Evolutionary conservation across 345 rosid species (phyloP).

Genomic region (Bruguiera gymnorhiza): DNA sequence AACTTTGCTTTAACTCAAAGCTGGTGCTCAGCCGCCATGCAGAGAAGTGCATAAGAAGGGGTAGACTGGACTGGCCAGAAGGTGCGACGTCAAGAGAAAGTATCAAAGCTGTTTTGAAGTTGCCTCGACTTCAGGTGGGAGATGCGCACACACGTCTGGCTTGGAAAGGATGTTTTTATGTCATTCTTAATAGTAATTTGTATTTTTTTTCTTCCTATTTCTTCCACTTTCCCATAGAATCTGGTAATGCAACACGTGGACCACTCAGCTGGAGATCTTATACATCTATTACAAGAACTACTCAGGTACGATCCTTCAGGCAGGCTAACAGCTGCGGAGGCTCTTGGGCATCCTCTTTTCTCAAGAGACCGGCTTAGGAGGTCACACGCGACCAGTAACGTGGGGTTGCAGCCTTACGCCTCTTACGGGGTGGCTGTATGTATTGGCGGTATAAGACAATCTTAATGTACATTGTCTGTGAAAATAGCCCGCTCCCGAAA

Average conservation of each 20-base stretch:
- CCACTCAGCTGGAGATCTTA: conserved; percentile 35
- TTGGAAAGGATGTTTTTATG: background rate
- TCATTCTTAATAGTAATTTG: background rate
- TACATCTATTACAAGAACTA: conserved; percentile 28
- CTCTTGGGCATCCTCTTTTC: conserved; percentile 31
- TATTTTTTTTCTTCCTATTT: too few species aligned
- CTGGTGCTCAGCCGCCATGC: conserved; percentile 51
- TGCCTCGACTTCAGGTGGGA: conserved; percentile 70
- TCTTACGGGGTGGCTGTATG: too few species aligned
- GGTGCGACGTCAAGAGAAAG: conserved; percentile 83
- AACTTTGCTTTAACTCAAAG: background rate
- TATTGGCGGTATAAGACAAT: too few species aligned
- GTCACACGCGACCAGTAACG: background rate
- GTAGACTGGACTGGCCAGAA: conserved; percentile 85
- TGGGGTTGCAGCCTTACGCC: too few species aligned
- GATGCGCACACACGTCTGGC: background rate
- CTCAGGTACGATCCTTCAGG: conserved; percentile 29
- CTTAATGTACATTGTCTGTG: too few species aligned
- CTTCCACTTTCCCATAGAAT: conserved; percentile 4
- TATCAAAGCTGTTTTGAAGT: conserved; percentile 68
- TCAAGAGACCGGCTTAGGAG: conserved; percentile 19
- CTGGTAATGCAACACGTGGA: conserved; percentile 35
- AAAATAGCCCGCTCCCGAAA: too few species aligned
- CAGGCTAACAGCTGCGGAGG: conserved; percentile 29
- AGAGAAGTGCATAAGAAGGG: conserved; percentile 73